Evolutionary conservation across 208 protist species (phyloP).

Genomic region (Porcisia deanei): DNA sequence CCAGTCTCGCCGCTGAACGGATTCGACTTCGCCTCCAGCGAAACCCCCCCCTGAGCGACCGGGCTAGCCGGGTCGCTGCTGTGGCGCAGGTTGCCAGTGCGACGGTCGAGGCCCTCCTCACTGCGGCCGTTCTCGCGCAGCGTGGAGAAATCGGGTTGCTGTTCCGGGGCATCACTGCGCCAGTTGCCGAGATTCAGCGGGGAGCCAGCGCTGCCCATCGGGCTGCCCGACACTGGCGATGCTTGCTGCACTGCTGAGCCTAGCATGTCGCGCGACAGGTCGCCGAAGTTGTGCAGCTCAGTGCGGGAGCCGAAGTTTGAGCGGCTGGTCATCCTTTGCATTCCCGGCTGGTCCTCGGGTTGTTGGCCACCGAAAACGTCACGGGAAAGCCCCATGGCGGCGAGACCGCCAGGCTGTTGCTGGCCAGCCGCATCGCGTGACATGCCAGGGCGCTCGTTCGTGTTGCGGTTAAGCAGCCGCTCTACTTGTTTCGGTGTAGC

Average conservation of each 20-base stretch:
- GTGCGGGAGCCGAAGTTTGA: slow-evolving; percentile 58
- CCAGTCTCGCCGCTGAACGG: slow-evolving; percentile 36
- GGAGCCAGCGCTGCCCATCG: slow-evolving; percentile 25
- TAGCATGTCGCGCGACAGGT: slow-evolving; percentile 76
- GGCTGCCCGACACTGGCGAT: slow-evolving; percentile 28
- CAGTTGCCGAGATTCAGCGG: slow-evolving; percentile 56
- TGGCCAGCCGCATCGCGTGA: slow-evolving; percentile 55
- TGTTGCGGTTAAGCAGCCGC: slow-evolving; percentile 56
- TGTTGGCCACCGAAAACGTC: slow-evolving; percentile 73
- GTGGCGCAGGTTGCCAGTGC: slow-evolving; percentile 27
- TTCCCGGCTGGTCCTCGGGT: slow-evolving; percentile 29
- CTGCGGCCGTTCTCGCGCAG: slow-evolving; percentile 30
- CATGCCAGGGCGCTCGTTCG: slow-evolving; percentile 35
- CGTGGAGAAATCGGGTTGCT: slow-evolving; percentile 47
- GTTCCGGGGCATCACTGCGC: slow-evolving; percentile 51
- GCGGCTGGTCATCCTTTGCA: slow-evolving; percentile 35
- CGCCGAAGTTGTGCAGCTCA: slow-evolving; percentile 52
- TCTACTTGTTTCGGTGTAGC: slow-evolving; percentile 81
- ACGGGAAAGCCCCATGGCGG: slow-evolving; percentile 55
- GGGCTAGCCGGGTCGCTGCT: slow-evolving; percentile 17
- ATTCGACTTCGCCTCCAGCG: slow-evolving; percentile 23
- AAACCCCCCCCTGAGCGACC: slow-evolving; percentile 5
- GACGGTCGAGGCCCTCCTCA: slow-evolving; percentile 27
- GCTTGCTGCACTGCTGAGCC: slow-evolving; percentile 56
- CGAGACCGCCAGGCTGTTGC: slow-evolving; percentile 32